Evolutionary conservation across 352 stramenopile species (phyloP).

Genomic region (Phytophthora nicotianae): DNA sequence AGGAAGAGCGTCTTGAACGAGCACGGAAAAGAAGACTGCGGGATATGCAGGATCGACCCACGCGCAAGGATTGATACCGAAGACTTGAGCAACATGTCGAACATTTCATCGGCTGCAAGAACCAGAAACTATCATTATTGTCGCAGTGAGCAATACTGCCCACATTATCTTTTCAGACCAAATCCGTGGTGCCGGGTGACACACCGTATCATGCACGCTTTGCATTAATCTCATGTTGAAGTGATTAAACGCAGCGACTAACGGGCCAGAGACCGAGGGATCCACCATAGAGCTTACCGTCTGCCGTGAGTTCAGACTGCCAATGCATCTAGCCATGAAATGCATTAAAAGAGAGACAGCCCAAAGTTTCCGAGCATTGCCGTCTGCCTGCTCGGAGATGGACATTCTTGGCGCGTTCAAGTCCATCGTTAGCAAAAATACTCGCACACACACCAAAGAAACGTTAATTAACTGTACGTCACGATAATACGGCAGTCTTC

Average conservation of each 20-base stretch:
- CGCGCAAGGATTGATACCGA: conserved; percentile 50
- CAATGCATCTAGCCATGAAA: background rate
- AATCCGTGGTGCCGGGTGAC: too few species aligned
- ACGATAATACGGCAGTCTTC: background rate
- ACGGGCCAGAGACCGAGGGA: background rate
- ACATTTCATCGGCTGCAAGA: background rate
- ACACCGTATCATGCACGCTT: background rate
- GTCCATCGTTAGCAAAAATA: conserved; percentile 12
- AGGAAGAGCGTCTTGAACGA: conserved; percentile 69
- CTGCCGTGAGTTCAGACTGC: background rate
- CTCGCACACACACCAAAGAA: background rate
- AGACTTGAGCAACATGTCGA: too few species aligned
- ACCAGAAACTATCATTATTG: background rate
- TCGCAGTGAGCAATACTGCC: too few species aligned
- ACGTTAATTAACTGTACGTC: background rate
- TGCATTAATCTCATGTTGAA: conserved; percentile 10
- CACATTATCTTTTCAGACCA: too few species aligned
- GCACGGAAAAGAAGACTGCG: conserved; percentile 61
- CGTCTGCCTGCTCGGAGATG: background rate
- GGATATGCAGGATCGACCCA: conserved; percentile 75
- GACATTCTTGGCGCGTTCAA: background rate
- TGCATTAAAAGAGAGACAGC: conserved; percentile 8
- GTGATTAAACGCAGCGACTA: background rate
- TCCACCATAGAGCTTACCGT: background rate
- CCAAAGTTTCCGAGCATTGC: background rate